Percentiles rank a stretch among this genome's conserved stretches.
phyloP scores from a whole-genome alignment of 805 yeast genomes.

The Candida awuae region DNA sequence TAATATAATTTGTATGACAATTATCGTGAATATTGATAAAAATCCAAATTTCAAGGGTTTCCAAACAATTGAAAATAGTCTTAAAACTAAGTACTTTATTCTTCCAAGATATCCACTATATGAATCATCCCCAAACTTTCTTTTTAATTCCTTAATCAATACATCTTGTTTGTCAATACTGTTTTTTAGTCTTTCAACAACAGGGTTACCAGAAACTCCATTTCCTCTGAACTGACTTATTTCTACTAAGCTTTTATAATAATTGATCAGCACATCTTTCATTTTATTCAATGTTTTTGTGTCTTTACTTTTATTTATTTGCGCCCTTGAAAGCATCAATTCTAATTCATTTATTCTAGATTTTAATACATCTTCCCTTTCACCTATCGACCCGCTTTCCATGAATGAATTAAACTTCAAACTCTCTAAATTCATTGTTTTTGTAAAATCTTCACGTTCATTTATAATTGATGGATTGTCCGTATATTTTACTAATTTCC shows the following conservation, averaged over 20 bases:
- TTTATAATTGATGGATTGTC: neutral
- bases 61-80: neutral
- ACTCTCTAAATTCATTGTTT: constrained; percentile 8
- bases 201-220: neutral
- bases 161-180: constrained; percentile 15
- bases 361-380: neutral
- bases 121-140: constrained; percentile 8
- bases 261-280: constrained; percentile 7
- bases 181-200: constrained; percentile 4
- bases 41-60: neutral
- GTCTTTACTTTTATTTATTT: neutral
- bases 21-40: neutral
- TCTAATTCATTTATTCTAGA: constrained; percentile 2
- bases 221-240: neutral
- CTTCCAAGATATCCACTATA: neutral
- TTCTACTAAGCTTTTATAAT: constrained; percentile 3
- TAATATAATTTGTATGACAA: constrained; percentile 1
- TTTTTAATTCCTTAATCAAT: constrained; percentile 10
- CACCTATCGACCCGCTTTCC: neutral
- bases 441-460: constrained; percentile 4
- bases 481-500: neutral
- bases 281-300: constrained; percentile 4
- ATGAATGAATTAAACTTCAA: constrained; percentile 3
- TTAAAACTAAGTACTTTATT: neutral
- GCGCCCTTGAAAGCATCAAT: constrained; percentile 1